These are phyloP conservation scores for Phyllosticta ampelicida DNA, from an alignment of 2,329 filamentous ascomycete species.

Conservation along the genomic window DNA sequence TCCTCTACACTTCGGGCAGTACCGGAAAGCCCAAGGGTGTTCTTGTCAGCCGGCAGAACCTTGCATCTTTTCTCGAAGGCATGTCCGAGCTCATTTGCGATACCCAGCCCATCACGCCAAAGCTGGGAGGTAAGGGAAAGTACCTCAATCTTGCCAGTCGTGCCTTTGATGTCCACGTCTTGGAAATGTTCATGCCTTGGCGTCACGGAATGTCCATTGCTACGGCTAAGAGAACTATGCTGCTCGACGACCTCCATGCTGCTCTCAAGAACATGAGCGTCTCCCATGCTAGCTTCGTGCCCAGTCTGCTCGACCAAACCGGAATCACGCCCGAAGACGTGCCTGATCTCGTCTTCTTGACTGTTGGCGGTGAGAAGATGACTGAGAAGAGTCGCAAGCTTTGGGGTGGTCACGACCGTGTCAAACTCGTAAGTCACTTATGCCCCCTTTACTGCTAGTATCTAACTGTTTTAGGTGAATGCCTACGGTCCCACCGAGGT, in stretches of 20 bases:
- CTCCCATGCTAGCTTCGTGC: slow-evolving; percentile 21
- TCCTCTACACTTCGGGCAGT: slow-evolving; percentile 95
- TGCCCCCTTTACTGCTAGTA: neutral
- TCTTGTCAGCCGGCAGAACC: slow-evolving; percentile 9
- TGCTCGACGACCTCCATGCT: slow-evolving; percentile 5
- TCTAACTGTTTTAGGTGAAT: slow-evolving; percentile 1
- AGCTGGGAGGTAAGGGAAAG: slow-evolving; percentile 16
- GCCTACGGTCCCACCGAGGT: slow-evolving; percentile 25
- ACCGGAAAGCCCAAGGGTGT: slow-evolving; percentile 99
- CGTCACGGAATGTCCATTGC: slow-evolving; percentile 5
- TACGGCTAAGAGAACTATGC: slow-evolving; percentile 3
- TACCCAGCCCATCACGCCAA: slow-evolving; percentile 14
- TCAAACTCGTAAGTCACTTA: neutral
- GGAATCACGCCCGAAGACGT: slow-evolving; percentile 13
- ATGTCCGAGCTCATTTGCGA: slow-evolving; percentile 18
- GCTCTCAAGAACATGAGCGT: slow-evolving; percentile 17
- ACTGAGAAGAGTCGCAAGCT: slow-evolving; percentile 23
- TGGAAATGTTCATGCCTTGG: slow-evolving; percentile 9
- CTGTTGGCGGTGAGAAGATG: slow-evolving; percentile 28
- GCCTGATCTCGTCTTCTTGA: slow-evolving; percentile 20
- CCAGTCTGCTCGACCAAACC: slow-evolving; percentile 10
- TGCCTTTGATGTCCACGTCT: slow-evolving; percentile 20
- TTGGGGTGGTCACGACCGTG: slow-evolving; percentile 16
- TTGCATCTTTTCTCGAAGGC: slow-evolving; percentile 19
- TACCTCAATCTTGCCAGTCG: slow-evolving; percentile 25